A percentile compares a stretch with the other conserved stretches of the same genome.
Evolutionary conservation across 306 rosid genomes (phyloP).

Genomic region (Cajanus cajan): DNA sequence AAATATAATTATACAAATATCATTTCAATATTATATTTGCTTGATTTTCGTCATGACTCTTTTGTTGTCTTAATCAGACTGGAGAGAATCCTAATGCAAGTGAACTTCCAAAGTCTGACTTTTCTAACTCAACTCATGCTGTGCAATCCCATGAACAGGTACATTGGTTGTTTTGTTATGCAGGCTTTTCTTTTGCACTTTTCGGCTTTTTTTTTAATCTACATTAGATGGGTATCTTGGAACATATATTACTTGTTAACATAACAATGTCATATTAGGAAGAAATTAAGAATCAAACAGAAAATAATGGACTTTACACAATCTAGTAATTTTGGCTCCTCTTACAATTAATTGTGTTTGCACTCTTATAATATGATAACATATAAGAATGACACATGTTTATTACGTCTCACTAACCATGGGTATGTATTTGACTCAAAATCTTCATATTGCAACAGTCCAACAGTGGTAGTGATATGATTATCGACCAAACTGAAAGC

Average conservation of each 20-base stretch:
- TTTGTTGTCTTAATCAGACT: slow-evolving; percentile 9
- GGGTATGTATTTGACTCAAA: neutral
- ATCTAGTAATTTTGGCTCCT: neutral
- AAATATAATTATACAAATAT: too few relatives aligned
- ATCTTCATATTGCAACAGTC: neutral
- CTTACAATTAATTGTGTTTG: neutral
- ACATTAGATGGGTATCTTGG: neutral
- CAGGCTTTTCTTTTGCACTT: neutral
- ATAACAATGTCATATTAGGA: neutral
- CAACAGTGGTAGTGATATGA: neutral
- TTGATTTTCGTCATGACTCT: neutral
- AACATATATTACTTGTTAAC: neutral
- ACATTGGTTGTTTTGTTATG: neutral
- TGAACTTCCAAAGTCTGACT: neutral
- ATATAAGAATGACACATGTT: neutral
- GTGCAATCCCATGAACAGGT: slow-evolving; percentile 38
- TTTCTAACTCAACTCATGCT: neutral
- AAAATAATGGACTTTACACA: neutral
- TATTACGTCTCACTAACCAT: neutral
- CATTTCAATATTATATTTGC: neutral
- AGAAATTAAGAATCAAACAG: neutral
- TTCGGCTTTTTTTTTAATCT: neutral
- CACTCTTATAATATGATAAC: neutral
- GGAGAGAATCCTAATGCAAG: neutral
- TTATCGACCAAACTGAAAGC: neutral